A percentile compares a stretch with the other conserved stretches of the same genome.
These are phyloP conservation scores for Clonostachys rhizophaga DNA, from an alignment of 2,329 filamentous ascomycete species.

Conservation along the genomic window DNA sequence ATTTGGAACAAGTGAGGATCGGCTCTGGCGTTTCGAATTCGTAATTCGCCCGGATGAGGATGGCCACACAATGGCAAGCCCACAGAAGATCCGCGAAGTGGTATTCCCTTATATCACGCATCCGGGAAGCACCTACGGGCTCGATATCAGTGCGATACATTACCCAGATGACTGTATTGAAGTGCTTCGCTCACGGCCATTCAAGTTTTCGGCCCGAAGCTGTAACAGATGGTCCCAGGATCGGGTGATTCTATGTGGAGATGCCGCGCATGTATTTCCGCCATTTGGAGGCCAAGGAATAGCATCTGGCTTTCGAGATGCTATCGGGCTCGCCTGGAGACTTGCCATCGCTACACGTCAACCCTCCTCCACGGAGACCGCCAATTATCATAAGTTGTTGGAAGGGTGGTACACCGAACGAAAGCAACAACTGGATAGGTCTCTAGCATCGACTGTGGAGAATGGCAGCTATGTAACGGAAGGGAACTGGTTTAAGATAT, in stretches of 20 bases:
- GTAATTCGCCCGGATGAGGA: no score
- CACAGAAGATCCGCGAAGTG: slow-evolving; percentile 9
- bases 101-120: slow-evolving; percentile 16
- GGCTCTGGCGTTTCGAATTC: slow-evolving; percentile 37
- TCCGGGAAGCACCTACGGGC: slow-evolving; percentile 4
- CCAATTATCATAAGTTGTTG: slow-evolving; percentile 2
- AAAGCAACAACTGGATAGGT: slow-evolving; percentile 10
- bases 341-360: slow-evolving; percentile 6
- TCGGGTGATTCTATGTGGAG: slow-evolving; percentile 36
- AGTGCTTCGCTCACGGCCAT: slow-evolving; percentile 35
- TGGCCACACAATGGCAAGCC: slow-evolving; percentile 9
- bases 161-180: slow-evolving; percentile 37
- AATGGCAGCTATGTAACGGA: slow-evolving; percentile 6
- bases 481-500: slow-evolving; percentile 4
- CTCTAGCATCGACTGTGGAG: slow-evolving; percentile 5
- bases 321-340: slow-evolving; percentile 24
- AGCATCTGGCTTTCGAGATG: slow-evolving; percentile 24
- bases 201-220: slow-evolving; percentile 32
- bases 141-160: background rate
- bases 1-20: slow-evolving; percentile 13
- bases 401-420: slow-evolving; percentile 9
- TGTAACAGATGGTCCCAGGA: slow-evolving; percentile 39
- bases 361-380: background rate
- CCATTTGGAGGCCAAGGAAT: slow-evolving; percentile 35
- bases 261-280: slow-evolving; percentile 47